Evolutionary conservation across 2,329 filamentous ascomycete species (phyloP).

Genomic region (Aureobasidium sp.): DNA sequence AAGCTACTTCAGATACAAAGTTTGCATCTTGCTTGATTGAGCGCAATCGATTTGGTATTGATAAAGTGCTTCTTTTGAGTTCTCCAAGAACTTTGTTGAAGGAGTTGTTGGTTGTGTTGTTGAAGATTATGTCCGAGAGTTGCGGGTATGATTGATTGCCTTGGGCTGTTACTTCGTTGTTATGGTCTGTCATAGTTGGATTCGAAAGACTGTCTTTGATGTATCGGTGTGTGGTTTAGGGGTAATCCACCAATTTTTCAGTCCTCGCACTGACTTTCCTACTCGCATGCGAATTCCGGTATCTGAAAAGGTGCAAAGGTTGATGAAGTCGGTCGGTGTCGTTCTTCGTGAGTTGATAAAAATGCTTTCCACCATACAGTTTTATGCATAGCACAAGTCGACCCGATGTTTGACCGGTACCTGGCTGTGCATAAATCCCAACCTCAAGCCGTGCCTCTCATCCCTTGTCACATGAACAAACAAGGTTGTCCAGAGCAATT

Average conservation of each 20-base stretch:
- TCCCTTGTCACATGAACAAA: background rate
- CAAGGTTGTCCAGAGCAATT: no score
- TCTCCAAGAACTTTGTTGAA: slow-evolving; percentile 61
- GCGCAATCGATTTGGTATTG: slow-evolving; percentile 68
- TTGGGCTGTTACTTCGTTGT: background rate
- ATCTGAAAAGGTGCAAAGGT: no score
- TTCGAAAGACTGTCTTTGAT: background rate
- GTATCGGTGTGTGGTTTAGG: no score
- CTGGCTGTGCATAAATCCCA: background rate
- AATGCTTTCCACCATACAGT: no score
- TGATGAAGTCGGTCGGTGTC: no score
- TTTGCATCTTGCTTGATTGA: slow-evolving; percentile 69
- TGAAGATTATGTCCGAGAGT: slow-evolving; percentile 42
- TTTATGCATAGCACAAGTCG: background rate
- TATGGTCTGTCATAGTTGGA: background rate
- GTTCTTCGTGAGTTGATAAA: no score
- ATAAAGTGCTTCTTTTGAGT: slow-evolving; percentile 67
- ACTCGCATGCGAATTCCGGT: no score
- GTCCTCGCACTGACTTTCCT: no score
- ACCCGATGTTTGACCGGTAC: no score
- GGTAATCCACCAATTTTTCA: no score
- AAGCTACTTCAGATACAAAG: slow-evolving; percentile 59
- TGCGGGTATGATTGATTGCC: background rate
- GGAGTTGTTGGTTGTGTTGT: slow-evolving; percentile 44
- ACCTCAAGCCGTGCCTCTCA: background rate